These are phyloP conservation scores for Manihot esculenta DNA, from an alignment of 441 rosid species.

Conservation along the genomic window DNA sequence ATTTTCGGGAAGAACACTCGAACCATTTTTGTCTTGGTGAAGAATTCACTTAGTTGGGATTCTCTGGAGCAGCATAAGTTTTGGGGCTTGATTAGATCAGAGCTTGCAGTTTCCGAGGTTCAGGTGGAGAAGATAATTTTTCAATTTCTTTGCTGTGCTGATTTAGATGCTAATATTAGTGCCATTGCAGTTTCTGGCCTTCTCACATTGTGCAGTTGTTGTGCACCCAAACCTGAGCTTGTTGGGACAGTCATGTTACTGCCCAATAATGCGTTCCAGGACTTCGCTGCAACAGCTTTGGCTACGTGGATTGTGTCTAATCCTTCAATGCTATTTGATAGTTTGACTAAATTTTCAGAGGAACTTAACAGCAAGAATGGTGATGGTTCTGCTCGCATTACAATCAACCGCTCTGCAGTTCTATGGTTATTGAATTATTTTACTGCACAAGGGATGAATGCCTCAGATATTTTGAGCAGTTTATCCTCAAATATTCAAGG, in stretches of 20 bases:
- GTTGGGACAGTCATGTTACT: conserved; percentile 44
- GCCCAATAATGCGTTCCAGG: conserved; percentile 40
- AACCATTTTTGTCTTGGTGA: conserved; percentile 35
- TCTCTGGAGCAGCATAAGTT: conserved; percentile 46
- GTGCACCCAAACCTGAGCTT: conserved; percentile 45
- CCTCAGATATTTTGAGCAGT: conserved; percentile 29
- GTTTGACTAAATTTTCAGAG: conserved; percentile 41
- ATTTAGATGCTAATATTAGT: conserved; percentile 34
- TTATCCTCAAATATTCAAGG: conserved; percentile 17
- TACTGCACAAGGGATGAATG: conserved; percentile 29
- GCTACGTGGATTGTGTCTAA: conserved; percentile 44
- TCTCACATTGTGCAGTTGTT: conserved; percentile 38
- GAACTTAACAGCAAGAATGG: conserved; percentile 29
- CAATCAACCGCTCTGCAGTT: conserved; percentile 37
- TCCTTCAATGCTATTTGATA: conserved; percentile 40
- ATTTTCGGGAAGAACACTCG: conserved; percentile 42
- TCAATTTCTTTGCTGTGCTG: conserved; percentile 34
- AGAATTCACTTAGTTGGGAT: conserved; percentile 43
- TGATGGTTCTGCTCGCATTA: conserved; percentile 26
- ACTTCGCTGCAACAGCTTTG: conserved; percentile 42
- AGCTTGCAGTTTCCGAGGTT: conserved; percentile 40
- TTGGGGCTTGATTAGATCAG: conserved; percentile 50
- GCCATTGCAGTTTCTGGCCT: conserved; percentile 52
- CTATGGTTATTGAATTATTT: conserved; percentile 44
- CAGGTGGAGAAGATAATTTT: conserved; percentile 47